Evolutionary conservation across 1,284 basidiomycete species (phyloP).

Genomic region (Apiotrichum laibachii): DNA sequence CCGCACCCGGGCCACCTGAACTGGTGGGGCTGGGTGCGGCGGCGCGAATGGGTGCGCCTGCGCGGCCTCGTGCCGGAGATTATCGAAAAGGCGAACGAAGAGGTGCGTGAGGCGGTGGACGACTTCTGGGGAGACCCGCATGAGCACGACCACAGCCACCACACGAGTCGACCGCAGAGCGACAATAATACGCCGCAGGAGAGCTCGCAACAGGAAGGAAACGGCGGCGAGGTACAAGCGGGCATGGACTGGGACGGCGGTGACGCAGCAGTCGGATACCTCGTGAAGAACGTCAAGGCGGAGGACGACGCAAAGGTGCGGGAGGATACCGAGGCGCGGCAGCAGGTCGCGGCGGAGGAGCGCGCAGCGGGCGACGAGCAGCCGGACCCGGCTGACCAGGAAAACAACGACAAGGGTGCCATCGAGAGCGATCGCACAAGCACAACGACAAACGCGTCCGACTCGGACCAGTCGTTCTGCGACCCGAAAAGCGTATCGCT

Average conservation of each 20-base stretch:
- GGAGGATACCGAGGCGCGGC: background rate
- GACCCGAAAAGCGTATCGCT: background rate
- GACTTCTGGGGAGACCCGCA: background rate
- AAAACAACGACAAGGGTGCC: background rate
- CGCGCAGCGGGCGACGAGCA: no score
- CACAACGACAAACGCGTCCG: background rate
- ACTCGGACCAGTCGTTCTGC: background rate
- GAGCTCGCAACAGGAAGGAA: background rate
- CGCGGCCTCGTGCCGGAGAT: conserved; percentile 17
- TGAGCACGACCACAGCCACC: background rate
- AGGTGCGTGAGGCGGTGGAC: background rate
- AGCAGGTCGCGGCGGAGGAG: no score
- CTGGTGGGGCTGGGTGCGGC: conserved; percentile 49
- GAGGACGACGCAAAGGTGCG: background rate
- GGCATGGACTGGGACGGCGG: no score
- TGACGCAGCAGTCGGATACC: no score
- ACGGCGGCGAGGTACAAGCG: background rate
- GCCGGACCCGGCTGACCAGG: background rate
- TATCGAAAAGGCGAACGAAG: conserved; percentile 1
- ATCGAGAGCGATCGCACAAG: background rate
- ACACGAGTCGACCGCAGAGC: background rate
- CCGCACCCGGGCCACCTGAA: conserved; percentile 37
- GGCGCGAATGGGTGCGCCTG: conserved; percentile 49
- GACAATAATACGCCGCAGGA: no score
- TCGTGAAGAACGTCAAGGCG: background rate